Base-by-base conservation (phyloP, 257 asterid genomes). In the Scutellaria baicalensis region DNA sequence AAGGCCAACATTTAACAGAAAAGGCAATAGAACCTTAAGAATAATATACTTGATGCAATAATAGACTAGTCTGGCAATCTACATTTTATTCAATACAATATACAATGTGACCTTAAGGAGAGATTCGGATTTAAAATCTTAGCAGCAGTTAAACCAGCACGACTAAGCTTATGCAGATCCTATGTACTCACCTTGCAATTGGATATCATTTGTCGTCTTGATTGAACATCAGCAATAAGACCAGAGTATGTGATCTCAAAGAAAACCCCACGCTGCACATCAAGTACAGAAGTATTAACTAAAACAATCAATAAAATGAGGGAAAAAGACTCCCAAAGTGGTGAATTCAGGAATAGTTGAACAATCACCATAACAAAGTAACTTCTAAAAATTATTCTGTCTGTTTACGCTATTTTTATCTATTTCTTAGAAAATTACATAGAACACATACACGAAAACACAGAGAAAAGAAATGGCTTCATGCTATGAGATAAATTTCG, bases 161-260 rank as follows among this genome's bases (percentile, higher is more conserved):
- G 49, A 43, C 36, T 50, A 31, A 42, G 57, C 47, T 31, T 64
- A 17, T 20, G 62, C 49, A 75, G 51, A 11, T 33, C 51, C 31
- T 50, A 47, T 18, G 59, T 42, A 43, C 81, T 80, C 71, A 94
- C 99, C 89, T 89, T 89, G 81, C 85, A 85, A 79, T 83, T 89
- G 80, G 95, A 79, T 71, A 94, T 86, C 80, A 83, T 77, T 64
- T 84, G 90, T 64, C 90, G 88, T 78, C 93, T 91, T 20, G 84
- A 80, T 84, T 86, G 88, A 68, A 83, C 85, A 85, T 91, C 91
- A 65, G 64, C 61, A 42, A 94, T 68, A 72, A 91, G 90, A 76
- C 87, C 82, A 50, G 92, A 84, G 84, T 91, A 94, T 11, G 89
- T 70, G 68, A 94, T 88, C 96, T 91, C 98, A 74, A 94, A 94